Evolutionary conservation across 306 rosid genomes (phyloP).

Genomic region (Casuarina equisetifolia): DNA sequence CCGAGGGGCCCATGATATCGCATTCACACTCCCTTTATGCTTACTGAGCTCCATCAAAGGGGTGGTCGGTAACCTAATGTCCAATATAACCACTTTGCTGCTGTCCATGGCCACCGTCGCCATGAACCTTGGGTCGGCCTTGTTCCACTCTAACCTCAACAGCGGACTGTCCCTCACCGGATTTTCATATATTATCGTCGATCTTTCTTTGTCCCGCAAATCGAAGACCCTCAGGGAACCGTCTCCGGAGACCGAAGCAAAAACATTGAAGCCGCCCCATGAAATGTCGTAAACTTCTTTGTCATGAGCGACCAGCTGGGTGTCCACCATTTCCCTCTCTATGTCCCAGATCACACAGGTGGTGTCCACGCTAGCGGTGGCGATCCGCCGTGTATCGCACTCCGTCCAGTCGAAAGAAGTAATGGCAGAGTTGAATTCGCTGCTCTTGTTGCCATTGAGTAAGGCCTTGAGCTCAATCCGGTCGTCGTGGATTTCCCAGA

Average conservation of each 20-base stretch:
- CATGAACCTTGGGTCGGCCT: conserved; percentile 59
- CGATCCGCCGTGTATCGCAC: conserved; percentile 41
- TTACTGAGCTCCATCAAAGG: conserved; percentile 52
- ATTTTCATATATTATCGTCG: conserved; percentile 65
- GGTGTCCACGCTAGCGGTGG: conserved; percentile 54
- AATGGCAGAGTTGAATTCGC: conserved; percentile 50
- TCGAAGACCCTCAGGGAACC: conserved; percentile 70
- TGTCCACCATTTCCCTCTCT: conserved; percentile 52
- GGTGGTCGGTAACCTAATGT: conserved; percentile 60
- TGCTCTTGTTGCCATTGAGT: conserved; percentile 44
- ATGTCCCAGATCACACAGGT: conserved; percentile 69
- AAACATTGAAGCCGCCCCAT: conserved; percentile 68
- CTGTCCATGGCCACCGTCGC: conserved; percentile 62
- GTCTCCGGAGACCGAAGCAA: conserved; percentile 72
- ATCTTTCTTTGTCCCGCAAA: conserved; percentile 60
- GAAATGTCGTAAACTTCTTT: conserved; percentile 70
- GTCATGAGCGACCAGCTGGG: conserved; percentile 70
- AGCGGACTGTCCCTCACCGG: conserved; percentile 41
- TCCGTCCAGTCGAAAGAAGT: conserved; percentile 63
- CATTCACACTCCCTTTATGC: conserved; percentile 60
- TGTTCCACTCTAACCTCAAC: conserved; percentile 69
- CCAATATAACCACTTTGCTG: conserved; percentile 53
- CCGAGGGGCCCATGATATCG: conserved; percentile 56
- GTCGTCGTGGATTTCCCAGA: conserved; percentile 64
- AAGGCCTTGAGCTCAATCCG: conserved; percentile 56